A percentile compares a stretch with the other conserved stretches of the same genome.
Evolutionary conservation across 768 basidiomycete genomes (phyloP).

Genomic region (Lentinula boryana): DNA sequence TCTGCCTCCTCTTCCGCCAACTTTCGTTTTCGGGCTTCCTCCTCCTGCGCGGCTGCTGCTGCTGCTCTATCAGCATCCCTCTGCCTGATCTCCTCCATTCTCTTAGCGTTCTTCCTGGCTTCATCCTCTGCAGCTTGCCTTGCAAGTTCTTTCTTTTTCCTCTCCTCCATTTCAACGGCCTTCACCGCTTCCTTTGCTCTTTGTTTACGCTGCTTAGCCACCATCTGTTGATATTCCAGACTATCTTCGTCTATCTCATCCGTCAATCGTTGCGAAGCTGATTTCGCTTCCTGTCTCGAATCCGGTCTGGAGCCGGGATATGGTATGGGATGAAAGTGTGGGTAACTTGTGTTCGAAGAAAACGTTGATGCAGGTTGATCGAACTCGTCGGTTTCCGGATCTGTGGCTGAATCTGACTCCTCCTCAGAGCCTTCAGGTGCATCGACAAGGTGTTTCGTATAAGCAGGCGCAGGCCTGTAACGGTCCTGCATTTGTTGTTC

Average conservation of each 20-base stretch:
- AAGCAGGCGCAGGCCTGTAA: neutral
- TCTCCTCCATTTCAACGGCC: neutral
- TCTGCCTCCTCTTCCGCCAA: constrained; percentile 14
- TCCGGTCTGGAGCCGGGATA: neutral
- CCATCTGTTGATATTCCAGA: constrained; percentile 2
- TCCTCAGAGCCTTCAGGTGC: neutral
- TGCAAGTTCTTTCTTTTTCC: constrained; percentile 4
- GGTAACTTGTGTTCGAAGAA: neutral
- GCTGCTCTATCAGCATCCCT: constrained; percentile 11
- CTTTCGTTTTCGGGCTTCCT: constrained; percentile 7
- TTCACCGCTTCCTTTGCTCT: neutral
- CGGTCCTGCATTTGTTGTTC: neutral
- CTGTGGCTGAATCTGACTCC: neutral
- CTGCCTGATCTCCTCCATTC: constrained; percentile 19
- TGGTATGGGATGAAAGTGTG: neutral
- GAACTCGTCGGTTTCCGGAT: neutral
- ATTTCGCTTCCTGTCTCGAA: neutral
- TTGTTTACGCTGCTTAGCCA: neutral
- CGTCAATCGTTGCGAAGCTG: neutral
- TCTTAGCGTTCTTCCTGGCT: constrained; percentile 14
- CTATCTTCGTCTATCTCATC: neutral
- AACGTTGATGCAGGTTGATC: neutral
- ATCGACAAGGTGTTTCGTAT: neutral
- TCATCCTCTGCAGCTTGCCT: constrained; percentile 20
- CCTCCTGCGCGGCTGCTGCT: constrained; percentile 3